Evolutionary conservation across 768 basidiomycete species (phyloP).

Genomic region (Amanita brunnescens): DNA sequence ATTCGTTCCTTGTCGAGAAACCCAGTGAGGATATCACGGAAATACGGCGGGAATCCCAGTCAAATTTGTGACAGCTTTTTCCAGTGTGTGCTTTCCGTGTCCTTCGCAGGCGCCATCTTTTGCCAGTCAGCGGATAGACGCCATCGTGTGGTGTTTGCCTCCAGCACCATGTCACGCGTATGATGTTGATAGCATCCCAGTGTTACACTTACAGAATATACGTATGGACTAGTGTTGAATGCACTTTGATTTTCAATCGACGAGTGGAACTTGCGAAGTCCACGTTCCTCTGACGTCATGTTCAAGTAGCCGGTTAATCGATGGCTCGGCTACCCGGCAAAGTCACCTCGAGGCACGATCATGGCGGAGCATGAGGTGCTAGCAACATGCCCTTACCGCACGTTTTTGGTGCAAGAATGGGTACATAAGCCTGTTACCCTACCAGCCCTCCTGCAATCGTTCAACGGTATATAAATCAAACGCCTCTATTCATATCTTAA

Average conservation of each 20-base stretch:
- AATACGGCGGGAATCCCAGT: not conserved
- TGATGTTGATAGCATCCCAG: too few relatives aligned
- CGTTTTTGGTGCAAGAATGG: not conserved
- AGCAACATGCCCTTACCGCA: not conserved
- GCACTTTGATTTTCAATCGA: too few relatives aligned
- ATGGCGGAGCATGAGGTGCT: conserved; percentile 19
- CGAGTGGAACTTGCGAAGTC: too few relatives aligned
- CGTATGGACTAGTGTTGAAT: too few relatives aligned
- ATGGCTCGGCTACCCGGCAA: conserved; percentile 8
- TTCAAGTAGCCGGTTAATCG: conserved; percentile 9
- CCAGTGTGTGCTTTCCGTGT: too few relatives aligned
- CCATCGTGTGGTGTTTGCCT: too few relatives aligned
- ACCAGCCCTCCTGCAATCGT: not conserved
- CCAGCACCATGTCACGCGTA: too few relatives aligned
- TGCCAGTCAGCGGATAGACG: too few relatives aligned
- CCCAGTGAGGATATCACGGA: not conserved
- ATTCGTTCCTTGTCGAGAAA: not conserved
- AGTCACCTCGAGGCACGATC: conserved; percentile 16
- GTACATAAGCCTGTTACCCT: not conserved
- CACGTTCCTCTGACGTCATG: not conserved
- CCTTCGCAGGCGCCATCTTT: too few relatives aligned
- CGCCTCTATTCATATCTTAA: not conserved
- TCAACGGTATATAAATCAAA: not conserved
- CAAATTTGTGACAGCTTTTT: too few relatives aligned
- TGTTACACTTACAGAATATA: not conserved